Conservation (phyloP, 345 rosid species). For the Rubroshorea leprosula region DNA sequence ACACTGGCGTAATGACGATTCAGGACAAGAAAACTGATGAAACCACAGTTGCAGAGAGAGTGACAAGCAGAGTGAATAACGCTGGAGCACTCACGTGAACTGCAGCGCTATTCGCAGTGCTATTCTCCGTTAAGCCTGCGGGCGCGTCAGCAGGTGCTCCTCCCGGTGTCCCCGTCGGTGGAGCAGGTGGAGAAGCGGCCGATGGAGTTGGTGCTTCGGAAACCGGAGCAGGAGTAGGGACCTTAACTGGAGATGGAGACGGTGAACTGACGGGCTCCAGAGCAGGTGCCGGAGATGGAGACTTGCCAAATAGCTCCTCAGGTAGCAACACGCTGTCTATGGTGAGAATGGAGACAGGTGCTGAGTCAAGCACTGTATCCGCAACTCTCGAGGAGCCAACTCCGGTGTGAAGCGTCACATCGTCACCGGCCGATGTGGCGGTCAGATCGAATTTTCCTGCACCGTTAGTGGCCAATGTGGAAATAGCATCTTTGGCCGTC, state of each 20-base stretch:
- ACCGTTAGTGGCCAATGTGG: slow-evolving; percentile 68
- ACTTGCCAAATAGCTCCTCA: slow-evolving; percentile 52
- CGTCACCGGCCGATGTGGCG: slow-evolving; percentile 54
- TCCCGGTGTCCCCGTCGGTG: too few species aligned
- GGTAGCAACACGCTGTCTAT: slow-evolving; percentile 79
- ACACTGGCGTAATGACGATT: slow-evolving; percentile 29
- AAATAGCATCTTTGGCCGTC: slow-evolving; percentile 47
- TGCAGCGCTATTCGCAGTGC: slow-evolving; percentile 39
- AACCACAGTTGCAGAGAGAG: slow-evolving; percentile 35
- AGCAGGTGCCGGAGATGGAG: slow-evolving; percentile 72
- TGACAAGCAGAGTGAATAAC: slow-evolving; percentile 28
- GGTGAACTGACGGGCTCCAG: slow-evolving; percentile 45
- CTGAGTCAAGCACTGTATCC: slow-evolving; percentile 58
- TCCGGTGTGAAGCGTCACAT: slow-evolving; percentile 74
- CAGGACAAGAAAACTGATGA: slow-evolving; percentile 33
- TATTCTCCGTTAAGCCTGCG: slow-evolving; percentile 57
- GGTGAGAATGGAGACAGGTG: slow-evolving; percentile 68
- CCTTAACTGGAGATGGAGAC: slow-evolving; percentile 39
- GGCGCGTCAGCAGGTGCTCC: too few species aligned
- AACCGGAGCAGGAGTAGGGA: slow-evolving; percentile 30
- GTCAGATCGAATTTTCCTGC: slow-evolving; percentile 66
- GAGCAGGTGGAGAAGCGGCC: slow-evolving; percentile 84
- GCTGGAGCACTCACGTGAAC: slow-evolving; percentile 37
- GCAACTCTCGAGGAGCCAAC: slow-evolving; percentile 65
- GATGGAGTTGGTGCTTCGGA: slow-evolving; percentile 60